Conservation (phyloP, 78 protist genomes). For the Chrysochromulina parva region DNA sequence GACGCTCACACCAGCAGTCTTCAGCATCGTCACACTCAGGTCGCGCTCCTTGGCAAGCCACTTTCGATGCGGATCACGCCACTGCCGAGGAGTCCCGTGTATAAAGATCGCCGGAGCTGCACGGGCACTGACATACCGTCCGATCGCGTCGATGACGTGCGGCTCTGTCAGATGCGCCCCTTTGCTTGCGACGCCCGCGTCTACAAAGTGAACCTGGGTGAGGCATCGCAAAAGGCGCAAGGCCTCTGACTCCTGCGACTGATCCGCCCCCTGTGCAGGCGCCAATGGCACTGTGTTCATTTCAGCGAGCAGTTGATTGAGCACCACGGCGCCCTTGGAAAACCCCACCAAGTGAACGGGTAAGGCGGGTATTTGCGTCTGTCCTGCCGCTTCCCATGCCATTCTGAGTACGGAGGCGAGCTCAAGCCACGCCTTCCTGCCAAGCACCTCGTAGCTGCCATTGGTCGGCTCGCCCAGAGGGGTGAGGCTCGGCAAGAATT, state of each 20-base stretch:
- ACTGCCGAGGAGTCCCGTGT: background rate
- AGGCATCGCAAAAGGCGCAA: background rate
- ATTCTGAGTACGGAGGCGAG: background rate
- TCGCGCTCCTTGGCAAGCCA: background rate
- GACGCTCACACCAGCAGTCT: background rate
- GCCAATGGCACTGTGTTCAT: too few relatives aligned
- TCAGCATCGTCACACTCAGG: background rate
- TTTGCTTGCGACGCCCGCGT: background rate
- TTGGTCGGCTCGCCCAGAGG: background rate
- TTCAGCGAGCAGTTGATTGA: background rate
- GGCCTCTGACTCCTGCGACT: too few relatives aligned
- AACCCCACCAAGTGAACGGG: background rate
- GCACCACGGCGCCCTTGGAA: background rate
- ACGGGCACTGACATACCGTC: too few relatives aligned
- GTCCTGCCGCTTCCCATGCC: background rate
- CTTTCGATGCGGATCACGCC: background rate
- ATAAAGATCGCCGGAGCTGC: background rate
- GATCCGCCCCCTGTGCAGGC: too few relatives aligned
- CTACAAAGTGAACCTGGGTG: background rate
- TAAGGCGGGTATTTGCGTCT: background rate
- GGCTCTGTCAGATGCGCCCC: background rate
- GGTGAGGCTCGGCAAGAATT: background rate
- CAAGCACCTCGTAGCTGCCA: background rate
- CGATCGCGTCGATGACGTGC: background rate
- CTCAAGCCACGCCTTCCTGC: background rate